phyloP scores from a whole-genome alignment of 495 filamentous ascomycete genomes.

The Penicillium dipodomyicola region DNA sequence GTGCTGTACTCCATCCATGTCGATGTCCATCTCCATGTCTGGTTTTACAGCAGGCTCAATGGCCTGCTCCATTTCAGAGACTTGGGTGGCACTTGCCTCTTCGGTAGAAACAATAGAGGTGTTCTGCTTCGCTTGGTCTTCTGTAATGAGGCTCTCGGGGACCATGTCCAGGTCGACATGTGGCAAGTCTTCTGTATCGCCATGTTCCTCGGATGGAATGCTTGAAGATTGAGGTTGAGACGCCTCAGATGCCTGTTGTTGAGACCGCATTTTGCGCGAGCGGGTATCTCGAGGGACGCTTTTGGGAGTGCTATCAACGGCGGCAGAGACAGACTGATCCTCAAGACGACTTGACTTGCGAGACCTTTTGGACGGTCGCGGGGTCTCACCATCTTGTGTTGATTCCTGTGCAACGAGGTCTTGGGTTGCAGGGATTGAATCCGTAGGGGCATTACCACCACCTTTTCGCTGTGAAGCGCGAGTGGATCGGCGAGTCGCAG shows the following conservation, averaged over 20 bases:
- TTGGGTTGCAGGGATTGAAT: slow-evolving; percentile 11
- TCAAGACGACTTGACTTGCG: slow-evolving; percentile 31
- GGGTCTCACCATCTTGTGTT: slow-evolving; percentile 4
- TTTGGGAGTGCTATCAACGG: slow-evolving; percentile 14
- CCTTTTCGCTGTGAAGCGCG: slow-evolving; percentile 26
- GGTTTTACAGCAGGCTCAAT: slow-evolving; percentile 8
- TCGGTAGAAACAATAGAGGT: slow-evolving; percentile 20
- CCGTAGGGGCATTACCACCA: not conserved
- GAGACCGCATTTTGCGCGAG: slow-evolving; percentile 25
- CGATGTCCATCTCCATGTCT: slow-evolving; percentile 22
- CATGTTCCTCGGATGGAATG: not conserved
- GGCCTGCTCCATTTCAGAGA: slow-evolving; percentile 9
- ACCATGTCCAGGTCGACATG: not conserved
- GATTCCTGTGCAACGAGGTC: slow-evolving; percentile 5
- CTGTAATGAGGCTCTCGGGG: slow-evolving; percentile 7
- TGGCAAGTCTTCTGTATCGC: not conserved
- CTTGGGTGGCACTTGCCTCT: slow-evolving; percentile 21
- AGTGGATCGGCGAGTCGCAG: slow-evolving; percentile 23
- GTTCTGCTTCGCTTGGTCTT: not conserved
- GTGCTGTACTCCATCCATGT: not conserved
- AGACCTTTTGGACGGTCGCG: slow-evolving; percentile 19
- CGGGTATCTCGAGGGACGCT: slow-evolving; percentile 14
- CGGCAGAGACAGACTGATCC: slow-evolving; percentile 17
- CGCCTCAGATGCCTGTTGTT: slow-evolving; percentile 6
- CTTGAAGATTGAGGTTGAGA: not conserved